These are phyloP conservation scores for Fusarium guadeloupense DNA, from an alignment of 2,329 filamentous ascomycete genomes.

Conservation along the genomic window DNA sequence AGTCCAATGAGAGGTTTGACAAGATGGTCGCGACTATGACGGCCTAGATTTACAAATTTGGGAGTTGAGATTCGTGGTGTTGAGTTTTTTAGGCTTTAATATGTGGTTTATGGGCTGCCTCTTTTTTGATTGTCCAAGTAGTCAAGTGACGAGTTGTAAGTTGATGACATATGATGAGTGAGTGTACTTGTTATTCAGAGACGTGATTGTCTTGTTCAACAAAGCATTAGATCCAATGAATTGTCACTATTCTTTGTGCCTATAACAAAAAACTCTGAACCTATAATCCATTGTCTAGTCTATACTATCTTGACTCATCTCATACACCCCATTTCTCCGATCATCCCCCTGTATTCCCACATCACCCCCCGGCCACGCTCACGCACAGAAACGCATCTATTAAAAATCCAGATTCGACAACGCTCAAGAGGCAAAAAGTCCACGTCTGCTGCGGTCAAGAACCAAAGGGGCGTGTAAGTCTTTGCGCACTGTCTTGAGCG, in stretches of 20 bases:
- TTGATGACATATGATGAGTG: neutral
- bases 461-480: slow-evolving; percentile 27
- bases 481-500: slow-evolving; percentile 16
- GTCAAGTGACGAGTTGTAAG: no score
- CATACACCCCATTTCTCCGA: neutral
- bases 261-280: neutral
- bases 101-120: slow-evolving; percentile 22
- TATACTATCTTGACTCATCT: neutral
- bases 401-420: no score
- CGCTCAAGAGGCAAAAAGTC: slow-evolving; percentile 23
- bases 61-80: neutral
- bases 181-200: neutral
- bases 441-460: slow-evolving; percentile 15
- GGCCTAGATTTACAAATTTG: neutral
- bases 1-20: slow-evolving; percentile 5
- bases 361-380: slow-evolving; percentile 3
- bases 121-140: slow-evolving; percentile 14
- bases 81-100: slow-evolving; percentile 11
- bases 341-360: neutral
- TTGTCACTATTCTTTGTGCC: neutral
- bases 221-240: slow-evolving; percentile 6
- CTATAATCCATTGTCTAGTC: slow-evolving; percentile 4
- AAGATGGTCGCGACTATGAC: neutral
- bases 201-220: neutral
- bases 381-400: slow-evolving; percentile 17